A percentile compares a stretch with the other conserved stretches of the same genome.
Conservation (phyloP, 2,329 filamentous ascomycete genomes). For the Stenocarpella maydis region DNA sequence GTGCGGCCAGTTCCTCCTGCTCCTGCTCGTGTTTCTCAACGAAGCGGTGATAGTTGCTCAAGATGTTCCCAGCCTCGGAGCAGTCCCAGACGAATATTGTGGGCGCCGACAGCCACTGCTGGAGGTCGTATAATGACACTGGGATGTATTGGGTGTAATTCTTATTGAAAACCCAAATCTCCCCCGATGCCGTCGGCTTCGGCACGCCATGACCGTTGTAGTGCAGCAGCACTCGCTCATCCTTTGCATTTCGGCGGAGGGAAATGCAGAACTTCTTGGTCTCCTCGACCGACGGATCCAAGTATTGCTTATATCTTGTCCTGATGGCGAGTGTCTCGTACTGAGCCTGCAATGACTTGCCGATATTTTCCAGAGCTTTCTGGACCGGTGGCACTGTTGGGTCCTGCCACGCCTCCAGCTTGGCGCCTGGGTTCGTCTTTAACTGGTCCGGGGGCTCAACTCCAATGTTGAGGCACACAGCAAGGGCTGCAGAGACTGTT, state of each 20-base stretch:
- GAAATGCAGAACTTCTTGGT: constrained; percentile 96
- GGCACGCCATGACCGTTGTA: constrained; percentile 99
- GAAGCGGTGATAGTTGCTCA: constrained; percentile 93
- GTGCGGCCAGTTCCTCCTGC: constrained; percentile 76
- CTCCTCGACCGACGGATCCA: constrained; percentile 96
- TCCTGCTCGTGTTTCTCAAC: constrained; percentile 95
- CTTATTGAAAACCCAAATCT: constrained; percentile 99
- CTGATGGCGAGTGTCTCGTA: constrained; percentile 95
- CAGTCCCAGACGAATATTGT: constrained; percentile 98
- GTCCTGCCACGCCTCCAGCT: constrained; percentile 96
- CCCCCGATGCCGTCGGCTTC: constrained; percentile 91
- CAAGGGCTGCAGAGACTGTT: constrained; percentile 93
- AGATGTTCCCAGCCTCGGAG: constrained; percentile 93
- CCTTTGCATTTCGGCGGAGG: constrained; percentile 89
- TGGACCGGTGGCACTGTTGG: constrained; percentile 81
- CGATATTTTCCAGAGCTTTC: constrained; percentile 92
- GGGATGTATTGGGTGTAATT: constrained; percentile 99
- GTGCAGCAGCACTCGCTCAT: constrained; percentile 95
- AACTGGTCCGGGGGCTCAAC: constrained; percentile 97
- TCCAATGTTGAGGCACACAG: constrained; percentile 95
- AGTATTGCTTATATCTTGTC: constrained; percentile 96
- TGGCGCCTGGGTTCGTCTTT: constrained; percentile 92
- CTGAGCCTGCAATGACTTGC: constrained; percentile 93
- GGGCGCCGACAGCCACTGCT: constrained; percentile 94
- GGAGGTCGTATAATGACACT: constrained; percentile 91